Percentiles rank a stretch among this genome's conserved stretches.
Evolutionary conservation across 345 rosid genomes (phyloP).

Genomic region (Ricinus communis): DNA sequence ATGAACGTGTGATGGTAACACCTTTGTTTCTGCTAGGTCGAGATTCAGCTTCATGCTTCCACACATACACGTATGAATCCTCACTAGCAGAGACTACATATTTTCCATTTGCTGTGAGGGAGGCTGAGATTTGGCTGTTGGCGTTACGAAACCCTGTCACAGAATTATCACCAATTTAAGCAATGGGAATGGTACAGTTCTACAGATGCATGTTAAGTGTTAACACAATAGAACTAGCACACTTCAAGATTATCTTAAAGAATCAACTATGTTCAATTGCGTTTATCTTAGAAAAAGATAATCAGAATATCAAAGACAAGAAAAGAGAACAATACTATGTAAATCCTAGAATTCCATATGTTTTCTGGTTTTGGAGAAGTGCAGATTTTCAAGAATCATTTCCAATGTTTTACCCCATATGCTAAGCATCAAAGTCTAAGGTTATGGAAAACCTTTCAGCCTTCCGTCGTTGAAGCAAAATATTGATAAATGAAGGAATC

Average conservation of each 20-base stretch:
- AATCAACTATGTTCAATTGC: not conserved
- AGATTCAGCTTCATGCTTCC: slow-evolving; percentile 86
- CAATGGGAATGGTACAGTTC: slow-evolving; percentile 13
- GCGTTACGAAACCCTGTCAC: slow-evolving; percentile 84
- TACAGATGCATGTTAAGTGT: not conserved
- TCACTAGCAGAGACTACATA: slow-evolving; percentile 90
- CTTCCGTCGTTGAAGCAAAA: not conserved
- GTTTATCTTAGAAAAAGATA: not conserved
- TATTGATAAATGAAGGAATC: not conserved
- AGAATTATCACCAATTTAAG: slow-evolving; percentile 18
- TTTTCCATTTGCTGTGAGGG: slow-evolving; percentile 76
- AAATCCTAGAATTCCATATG: too few species aligned
- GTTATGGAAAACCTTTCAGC: not conserved
- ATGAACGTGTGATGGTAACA: slow-evolving; percentile 59
- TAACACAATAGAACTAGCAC: not conserved
- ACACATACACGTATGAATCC: slow-evolving; percentile 88
- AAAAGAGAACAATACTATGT: too few species aligned
- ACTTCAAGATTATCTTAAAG: not conserved
- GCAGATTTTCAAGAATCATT: too few species aligned
- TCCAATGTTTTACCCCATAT: not conserved
- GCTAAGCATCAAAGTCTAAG: not conserved
- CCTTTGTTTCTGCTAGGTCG: slow-evolving; percentile 71
- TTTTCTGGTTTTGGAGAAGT: too few species aligned
- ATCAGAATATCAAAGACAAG: too few species aligned
- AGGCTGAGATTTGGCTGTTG: slow-evolving; percentile 86